A percentile compares a stretch with the other conserved stretches of the same genome.
These are phyloP conservation scores for Ceratobasidium sp. DNA, from an alignment of 1,284 basidiomycete species.

Conservation along the genomic window DNA sequence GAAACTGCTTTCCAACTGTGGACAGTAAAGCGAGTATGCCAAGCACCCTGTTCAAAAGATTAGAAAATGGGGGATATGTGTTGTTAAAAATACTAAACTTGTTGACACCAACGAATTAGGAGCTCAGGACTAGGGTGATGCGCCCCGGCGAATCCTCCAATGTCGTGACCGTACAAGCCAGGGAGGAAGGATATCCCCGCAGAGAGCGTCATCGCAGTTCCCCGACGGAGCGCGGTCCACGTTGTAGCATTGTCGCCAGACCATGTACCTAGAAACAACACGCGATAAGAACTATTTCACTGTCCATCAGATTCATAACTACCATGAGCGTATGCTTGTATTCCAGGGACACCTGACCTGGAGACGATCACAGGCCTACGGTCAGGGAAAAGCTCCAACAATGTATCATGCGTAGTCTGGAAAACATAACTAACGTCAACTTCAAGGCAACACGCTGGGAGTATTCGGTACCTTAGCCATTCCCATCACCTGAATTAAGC, in stretches of 20 bases:
- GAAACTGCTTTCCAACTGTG: constrained; percentile 40
- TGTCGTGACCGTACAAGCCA: constrained; percentile 38
- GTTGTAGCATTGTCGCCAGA: constrained; percentile 39
- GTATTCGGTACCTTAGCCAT: constrained; percentile 28
- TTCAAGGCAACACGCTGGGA: background rate
- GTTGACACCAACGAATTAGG: constrained; percentile 37
- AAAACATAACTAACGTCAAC: background rate
- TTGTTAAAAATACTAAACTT: constrained; percentile 4
- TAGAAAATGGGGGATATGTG: background rate
- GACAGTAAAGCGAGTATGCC: constrained; percentile 40
- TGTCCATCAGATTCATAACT: background rate
- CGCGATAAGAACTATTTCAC: background rate
- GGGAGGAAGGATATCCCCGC: constrained; percentile 38
- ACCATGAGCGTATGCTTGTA: constrained; percentile 41
- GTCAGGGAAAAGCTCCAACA: constrained; percentile 31
- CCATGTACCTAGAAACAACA: constrained; percentile 19
- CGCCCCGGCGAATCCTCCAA: constrained; percentile 29
- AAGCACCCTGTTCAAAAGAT: constrained; percentile 25
- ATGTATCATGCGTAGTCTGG: constrained; percentile 39
- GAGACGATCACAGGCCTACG: constrained; percentile 36
- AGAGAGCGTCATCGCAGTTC: constrained; percentile 37
- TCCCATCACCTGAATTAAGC: constrained; percentile 40
- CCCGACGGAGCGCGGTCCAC: constrained; percentile 34
- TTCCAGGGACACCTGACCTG: constrained; percentile 28
- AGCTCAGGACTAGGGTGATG: constrained; percentile 40